A percentile compares a stretch with the other conserved stretches of the same genome.
Conservation (phyloP, 495 filamentous ascomycete species). For the Xylaria nigripes region DNA sequence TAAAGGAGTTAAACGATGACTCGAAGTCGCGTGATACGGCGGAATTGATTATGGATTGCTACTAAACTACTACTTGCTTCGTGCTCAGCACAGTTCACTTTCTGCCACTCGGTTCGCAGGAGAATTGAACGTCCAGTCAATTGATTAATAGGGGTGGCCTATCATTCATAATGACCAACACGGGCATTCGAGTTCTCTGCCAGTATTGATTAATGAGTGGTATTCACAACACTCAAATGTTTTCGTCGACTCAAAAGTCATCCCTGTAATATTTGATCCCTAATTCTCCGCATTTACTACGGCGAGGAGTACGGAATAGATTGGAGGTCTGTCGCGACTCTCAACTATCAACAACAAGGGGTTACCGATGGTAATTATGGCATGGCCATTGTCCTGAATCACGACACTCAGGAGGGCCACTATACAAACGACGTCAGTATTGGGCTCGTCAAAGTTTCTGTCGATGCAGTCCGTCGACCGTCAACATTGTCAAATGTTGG, state of each 20-base stretch:
- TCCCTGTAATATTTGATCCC: not conserved
- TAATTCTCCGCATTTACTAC: not conserved
- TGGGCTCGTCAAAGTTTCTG: not conserved
- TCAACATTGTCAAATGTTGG: no score
- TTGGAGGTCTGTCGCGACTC: not conserved
- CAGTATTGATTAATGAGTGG: not conserved
- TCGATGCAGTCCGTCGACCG: no score
- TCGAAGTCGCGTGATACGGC: slow-evolving; percentile 16
- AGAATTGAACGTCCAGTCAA: not conserved
- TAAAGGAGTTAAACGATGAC: slow-evolving; percentile 16
- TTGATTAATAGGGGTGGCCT: not conserved
- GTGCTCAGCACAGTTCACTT: not conserved
- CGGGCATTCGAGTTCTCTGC: not conserved
- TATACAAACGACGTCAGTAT: not conserved
- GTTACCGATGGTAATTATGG: not conserved
- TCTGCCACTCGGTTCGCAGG: not conserved
- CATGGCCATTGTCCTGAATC: not conserved
- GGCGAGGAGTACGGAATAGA: not conserved
- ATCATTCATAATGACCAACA: not conserved
- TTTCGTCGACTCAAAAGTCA: not conserved
- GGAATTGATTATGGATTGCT: not conserved
- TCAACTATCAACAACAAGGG: not conserved
- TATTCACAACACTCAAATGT: not conserved
- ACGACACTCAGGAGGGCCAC: not conserved
- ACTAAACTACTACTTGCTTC: no score